Conservation (phyloP, 371 early-diverging fungal species). For the Cokeromyces recurvatus region DNA sequence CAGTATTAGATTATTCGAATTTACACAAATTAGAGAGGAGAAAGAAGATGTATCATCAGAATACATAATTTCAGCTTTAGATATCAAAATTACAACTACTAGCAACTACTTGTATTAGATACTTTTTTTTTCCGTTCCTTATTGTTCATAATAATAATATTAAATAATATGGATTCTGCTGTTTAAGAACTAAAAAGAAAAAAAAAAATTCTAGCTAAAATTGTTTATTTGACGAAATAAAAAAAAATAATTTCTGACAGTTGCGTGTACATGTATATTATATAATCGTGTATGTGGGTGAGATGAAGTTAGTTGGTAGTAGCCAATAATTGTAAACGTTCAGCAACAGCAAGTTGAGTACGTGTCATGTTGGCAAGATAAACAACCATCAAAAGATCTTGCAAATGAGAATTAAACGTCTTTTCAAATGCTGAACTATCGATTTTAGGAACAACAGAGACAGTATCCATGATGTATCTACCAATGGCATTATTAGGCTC, state of each 20-base stretch:
- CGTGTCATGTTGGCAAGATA: slow-evolving; percentile 93
- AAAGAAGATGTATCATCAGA: too few species aligned
- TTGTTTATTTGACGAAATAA: not conserved
- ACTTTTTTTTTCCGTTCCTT: too few species aligned
- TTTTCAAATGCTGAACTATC: slow-evolving; percentile 82
- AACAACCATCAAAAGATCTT: slow-evolving; percentile 93
- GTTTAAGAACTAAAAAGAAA: not conserved
- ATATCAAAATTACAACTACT: too few species aligned
- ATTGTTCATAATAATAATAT: too few species aligned
- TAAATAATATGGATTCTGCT: too few species aligned
- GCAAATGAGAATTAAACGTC: slow-evolving; percentile 88
- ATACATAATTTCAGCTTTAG: too few species aligned
- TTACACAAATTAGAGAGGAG: too few species aligned
- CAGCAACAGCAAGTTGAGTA: slow-evolving; percentile 90
- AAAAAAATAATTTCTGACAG: not conserved
- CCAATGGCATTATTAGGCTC: slow-evolving; percentile 81
- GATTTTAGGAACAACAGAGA: slow-evolving; percentile 86
- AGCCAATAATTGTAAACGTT: slow-evolving; percentile 78
- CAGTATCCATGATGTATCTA: slow-evolving; percentile 89
- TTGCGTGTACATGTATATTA: too few species aligned
- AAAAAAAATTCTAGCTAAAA: not conserved
- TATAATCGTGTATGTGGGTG: too few species aligned
- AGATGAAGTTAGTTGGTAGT: too few species aligned
- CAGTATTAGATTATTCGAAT: too few species aligned
- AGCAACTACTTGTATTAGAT: too few species aligned